These are phyloP conservation scores for Rhododendron griersonianum DNA, from an alignment of 148 eudicot species.

Conservation along the genomic window DNA sequence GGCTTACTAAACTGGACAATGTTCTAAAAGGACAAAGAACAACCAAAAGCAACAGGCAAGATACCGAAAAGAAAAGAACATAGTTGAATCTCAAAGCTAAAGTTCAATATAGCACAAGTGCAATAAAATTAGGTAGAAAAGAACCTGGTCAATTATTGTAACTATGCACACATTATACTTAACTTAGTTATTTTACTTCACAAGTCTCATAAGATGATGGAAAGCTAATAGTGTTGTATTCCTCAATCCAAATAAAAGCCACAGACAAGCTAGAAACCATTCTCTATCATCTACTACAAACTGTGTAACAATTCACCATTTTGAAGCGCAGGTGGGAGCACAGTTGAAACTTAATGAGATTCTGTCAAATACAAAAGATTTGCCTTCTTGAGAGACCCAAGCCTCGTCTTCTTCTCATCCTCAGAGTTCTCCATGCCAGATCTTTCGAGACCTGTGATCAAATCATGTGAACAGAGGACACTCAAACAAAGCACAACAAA, in stretches of 20 bases:
- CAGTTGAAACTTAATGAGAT: background rate
- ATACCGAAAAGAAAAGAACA: background rate
- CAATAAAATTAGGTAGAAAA: background rate
- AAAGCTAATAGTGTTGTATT: background rate
- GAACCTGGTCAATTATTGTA: background rate
- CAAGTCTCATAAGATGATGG: background rate
- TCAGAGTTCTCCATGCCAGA: slow-evolving; percentile 41
- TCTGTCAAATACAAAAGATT: background rate
- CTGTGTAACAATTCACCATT: background rate
- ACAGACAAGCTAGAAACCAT: background rate
- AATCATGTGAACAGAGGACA: background rate
- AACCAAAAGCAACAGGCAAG: background rate
- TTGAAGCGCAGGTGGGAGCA: background rate
- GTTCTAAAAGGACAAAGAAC: background rate
- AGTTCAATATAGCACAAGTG: background rate
- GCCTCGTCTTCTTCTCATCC: slow-evolving; percentile 67
- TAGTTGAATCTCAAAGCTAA: background rate
- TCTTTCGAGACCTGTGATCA: slow-evolving; percentile 43
- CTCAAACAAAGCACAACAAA: background rate
- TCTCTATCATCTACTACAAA: background rate
- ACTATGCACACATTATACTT: background rate
- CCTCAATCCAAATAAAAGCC: background rate
- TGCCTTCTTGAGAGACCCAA: slow-evolving; percentile 56
- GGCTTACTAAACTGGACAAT: background rate
- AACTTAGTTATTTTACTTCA: background rate